These are phyloP conservation scores for Peniophora sp. DNA, from an alignment of 1,284 basidiomycete species.

Conservation along the genomic window DNA sequence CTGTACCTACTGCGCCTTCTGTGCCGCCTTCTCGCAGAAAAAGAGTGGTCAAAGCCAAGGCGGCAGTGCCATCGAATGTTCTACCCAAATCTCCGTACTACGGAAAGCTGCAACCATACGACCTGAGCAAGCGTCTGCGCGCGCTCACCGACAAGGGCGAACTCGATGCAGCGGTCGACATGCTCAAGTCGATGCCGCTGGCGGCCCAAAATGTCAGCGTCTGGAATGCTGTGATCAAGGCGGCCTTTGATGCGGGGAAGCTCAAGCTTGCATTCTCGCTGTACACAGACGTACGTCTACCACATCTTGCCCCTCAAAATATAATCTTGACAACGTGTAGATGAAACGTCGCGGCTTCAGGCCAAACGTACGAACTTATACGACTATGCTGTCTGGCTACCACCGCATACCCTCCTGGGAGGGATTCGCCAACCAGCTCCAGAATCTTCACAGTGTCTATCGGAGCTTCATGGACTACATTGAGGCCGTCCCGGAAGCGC, in stretches of 20 bases:
- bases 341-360: conserved; percentile 74
- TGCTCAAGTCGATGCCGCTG: conserved; percentile 55
- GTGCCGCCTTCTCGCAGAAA: too few relatives aligned
- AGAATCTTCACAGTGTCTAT: conserved; percentile 51
- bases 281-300: conserved; percentile 53
- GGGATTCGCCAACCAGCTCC: conserved; percentile 46
- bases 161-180: conserved; percentile 48
- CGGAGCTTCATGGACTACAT: conserved; percentile 42
- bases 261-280: conserved; percentile 52
- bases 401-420: conserved; percentile 52
- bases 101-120: conserved; percentile 44
- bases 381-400: conserved; percentile 56
- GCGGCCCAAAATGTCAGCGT: conserved; percentile 63
- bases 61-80: too few relatives aligned
- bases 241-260: conserved; percentile 44
- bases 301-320: not conserved
- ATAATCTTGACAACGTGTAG: conserved; percentile 25
- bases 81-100: not conserved
- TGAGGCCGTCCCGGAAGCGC: conserved; percentile 7
- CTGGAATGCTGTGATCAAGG: conserved; percentile 69
- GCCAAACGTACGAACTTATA: conserved; percentile 57
- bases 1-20: too few relatives aligned
- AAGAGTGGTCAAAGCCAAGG: too few relatives aligned
- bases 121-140: conserved; percentile 49
- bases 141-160: conserved; percentile 43